phyloP scores from a whole-genome alignment of 768 basidiomycete species.

The Dioszegia aurantiaca region DNA sequence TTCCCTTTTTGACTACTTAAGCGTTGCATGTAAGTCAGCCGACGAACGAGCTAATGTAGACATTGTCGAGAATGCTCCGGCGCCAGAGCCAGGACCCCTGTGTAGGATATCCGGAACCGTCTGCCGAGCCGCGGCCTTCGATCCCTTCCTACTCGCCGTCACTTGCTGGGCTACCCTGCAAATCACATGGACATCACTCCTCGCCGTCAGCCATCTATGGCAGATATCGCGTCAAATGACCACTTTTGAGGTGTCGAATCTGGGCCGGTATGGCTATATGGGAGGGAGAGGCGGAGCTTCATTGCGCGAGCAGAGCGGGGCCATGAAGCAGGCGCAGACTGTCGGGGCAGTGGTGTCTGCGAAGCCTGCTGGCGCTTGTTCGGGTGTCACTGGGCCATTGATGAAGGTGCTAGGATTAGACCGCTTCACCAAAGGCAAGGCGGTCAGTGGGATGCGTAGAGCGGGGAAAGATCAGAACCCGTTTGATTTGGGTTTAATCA shows the following conservation, averaged over 20 bases:
- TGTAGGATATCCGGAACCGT: conserved; percentile 68
- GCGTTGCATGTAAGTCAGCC: conserved; percentile 67
- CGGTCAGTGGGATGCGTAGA: conserved; percentile 76
- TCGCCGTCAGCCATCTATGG: conserved; percentile 82
- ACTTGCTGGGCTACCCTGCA: conserved; percentile 85
- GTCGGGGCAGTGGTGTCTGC: conserved; percentile 39
- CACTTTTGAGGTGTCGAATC: conserved; percentile 89
- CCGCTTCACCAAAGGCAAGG: conserved; percentile 85
- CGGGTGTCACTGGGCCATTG: conserved; percentile 55
- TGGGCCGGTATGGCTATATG: conserved; percentile 95
- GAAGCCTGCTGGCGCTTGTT: conserved; percentile 32
- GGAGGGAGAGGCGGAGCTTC: conserved; percentile 65
- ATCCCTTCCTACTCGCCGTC: conserved; percentile 80
- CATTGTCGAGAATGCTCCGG: conserved; percentile 44
- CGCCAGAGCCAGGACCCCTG: conserved; percentile 43
- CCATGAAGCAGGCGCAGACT: conserved; percentile 34
- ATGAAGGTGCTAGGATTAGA: conserved; percentile 91
- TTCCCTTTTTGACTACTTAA: conserved; percentile 74
- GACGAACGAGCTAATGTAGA: conserved; percentile 15
- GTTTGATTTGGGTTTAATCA: conserved; percentile 72
- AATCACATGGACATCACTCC: conserved; percentile 87
- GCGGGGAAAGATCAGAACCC: conserved; percentile 79
- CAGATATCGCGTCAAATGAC: conserved; percentile 94
- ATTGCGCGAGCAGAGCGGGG: conserved; percentile 51
- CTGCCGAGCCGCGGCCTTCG: conserved; percentile 67